phyloP scores from a whole-genome alignment of 768 basidiomycete species.

The Suillus cothurnatus region DNA sequence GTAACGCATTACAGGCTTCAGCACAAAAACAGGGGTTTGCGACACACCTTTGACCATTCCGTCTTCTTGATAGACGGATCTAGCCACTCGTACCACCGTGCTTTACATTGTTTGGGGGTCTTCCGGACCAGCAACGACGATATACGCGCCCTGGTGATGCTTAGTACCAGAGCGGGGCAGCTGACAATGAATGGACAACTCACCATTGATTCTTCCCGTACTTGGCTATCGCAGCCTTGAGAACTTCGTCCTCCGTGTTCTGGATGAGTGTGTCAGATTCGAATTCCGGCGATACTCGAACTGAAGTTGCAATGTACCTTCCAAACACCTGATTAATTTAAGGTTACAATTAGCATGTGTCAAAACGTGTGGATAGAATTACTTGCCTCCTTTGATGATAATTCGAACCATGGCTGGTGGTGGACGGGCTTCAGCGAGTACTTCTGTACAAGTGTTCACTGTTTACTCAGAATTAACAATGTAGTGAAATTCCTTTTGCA shows the following conservation, averaged over 20 bases:
- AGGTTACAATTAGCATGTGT: conserved; percentile 4
- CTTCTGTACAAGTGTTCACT: neutral
- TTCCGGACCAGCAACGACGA: conserved; percentile 97
- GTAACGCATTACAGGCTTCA: conserved; percentile 4
- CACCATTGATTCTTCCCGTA: conserved; percentile 97
- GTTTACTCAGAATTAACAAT: neutral
- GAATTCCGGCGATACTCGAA: neutral
- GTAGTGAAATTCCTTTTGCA: neutral
- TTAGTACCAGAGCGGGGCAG: conserved; percentile 6
- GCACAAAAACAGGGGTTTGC: neutral
- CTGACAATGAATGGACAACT: conserved; percentile 19
- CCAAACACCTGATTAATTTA: conserved; percentile 62
- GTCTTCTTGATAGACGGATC: conserved; percentile 99
- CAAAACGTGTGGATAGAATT: neutral
- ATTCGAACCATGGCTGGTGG: conserved; percentile 71
- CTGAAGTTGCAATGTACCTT: conserved; percentile 50
- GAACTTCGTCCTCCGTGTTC: conserved; percentile 98
- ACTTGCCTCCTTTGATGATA: conserved; percentile 86
- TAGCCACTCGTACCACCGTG: conserved; percentile 99
- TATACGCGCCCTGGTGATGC: conserved; percentile 80
- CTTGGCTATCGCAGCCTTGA: conserved; percentile 98
- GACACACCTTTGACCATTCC: conserved; percentile 92
- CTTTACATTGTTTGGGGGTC: conserved; percentile 99
- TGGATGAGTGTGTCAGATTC: conserved; percentile 31
- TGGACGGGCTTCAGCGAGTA: neutral